Base-by-base conservation (phyloP, 306 rosid genomes). In the Luffa acutangula region DNA sequence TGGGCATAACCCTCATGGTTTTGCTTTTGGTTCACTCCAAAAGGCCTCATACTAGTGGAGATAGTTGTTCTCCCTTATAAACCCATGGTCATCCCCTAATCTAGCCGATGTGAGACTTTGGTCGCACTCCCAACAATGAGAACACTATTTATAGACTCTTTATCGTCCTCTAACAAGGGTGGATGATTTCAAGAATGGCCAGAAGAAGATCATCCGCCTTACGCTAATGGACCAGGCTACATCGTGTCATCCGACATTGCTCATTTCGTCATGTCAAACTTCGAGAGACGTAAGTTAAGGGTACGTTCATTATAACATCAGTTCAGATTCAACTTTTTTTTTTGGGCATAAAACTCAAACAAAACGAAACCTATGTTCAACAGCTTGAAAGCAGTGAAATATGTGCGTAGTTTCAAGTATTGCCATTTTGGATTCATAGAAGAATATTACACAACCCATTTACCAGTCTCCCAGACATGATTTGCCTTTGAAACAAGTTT, bases 381-480 rank as follows among this genome's bases (percentile, higher is more conserved):
- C 85, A 76, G 82, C 78, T 78, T 89, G 10, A 90, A 80, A 81
- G 63, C 84, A 17, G 92, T 90, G 14, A 49, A 80, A 45, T 90
- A 90, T 85, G 75, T 79, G 15, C 95, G 89, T 34, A 90, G 89
- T 86, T 81, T 87, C 21, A 86, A 71, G 33, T 90, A 84, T 83
- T 90, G 95, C 82, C 95, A 90, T 33, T 89, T 64, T 75, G 95
- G 95, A 36, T 90, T 92, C 86, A 60, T 91, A 31, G 92, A 91
- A 83, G 85, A 54, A 34, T 91, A 91, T 83, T 79, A 72, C 80
- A 89, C 92, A 63, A 91, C 95, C 4, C 95, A 91, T 87, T 25
- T 91, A 91, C 80, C 95, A 91, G 82, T 91, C 92, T 6, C 95
- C 95, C 4, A 86, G 95, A 86, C 95, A 89, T 91, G 91, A 80